These are phyloP conservation scores for Rhizopus delemar DNA, from an alignment of 371 early-diverging fungal genomes.

Conservation along the genomic window DNA sequence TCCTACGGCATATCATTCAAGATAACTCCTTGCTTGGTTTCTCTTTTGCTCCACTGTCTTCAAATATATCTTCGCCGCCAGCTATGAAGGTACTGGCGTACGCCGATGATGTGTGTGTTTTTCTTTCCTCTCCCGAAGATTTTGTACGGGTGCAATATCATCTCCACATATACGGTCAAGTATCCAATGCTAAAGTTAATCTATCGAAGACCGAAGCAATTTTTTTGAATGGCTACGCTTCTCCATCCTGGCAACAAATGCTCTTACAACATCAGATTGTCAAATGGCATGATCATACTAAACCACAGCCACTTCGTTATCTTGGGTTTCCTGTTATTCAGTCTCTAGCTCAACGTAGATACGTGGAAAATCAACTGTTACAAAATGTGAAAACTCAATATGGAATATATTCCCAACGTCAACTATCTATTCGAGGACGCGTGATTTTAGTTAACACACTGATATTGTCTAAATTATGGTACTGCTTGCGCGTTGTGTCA, in stretches of 20 bases:
- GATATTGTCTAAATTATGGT: no score
- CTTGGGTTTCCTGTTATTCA: no score
- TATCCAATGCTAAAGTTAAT: conserved; percentile 9
- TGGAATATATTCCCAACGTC: no score
- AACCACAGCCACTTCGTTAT: no score
- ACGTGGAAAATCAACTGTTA: no score
- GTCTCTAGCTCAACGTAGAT: no score
- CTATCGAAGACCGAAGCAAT: conserved; percentile 6
- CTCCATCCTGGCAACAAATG: no score
- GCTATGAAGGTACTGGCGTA: conserved; percentile 5
- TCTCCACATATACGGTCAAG: background rate
- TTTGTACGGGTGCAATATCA: background rate
- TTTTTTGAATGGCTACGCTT: background rate
- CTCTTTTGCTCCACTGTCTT: background rate
- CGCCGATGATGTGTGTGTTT: conserved; percentile 11
- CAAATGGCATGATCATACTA: no score
- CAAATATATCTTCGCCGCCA: background rate
- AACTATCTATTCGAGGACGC: no score
- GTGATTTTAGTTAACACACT: no score
- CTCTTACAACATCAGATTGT: background rate
- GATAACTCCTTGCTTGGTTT: background rate
- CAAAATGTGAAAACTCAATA: no score
- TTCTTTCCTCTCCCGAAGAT: background rate
- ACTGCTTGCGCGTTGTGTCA: no score
- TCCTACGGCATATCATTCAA: conserved; percentile 7